These are phyloP conservation scores for Lomentospora prolificans DNA, from an alignment of 2,329 filamentous ascomycete genomes.

Conservation along the genomic window DNA sequence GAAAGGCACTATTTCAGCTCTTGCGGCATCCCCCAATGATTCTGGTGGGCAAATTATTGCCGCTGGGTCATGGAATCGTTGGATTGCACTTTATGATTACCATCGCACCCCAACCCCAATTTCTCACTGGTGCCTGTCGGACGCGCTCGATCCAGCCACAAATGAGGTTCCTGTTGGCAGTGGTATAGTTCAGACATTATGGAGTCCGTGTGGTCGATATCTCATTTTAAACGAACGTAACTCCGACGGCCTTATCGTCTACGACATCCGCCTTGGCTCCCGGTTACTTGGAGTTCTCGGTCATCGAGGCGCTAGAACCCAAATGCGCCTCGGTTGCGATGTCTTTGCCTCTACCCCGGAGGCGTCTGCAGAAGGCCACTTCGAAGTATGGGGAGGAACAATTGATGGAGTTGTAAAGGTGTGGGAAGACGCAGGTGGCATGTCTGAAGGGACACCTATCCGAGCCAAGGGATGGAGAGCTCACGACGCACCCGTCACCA, in stretches of 20 bases:
- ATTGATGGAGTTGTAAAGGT: slow-evolving; percentile 43
- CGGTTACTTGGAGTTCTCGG: slow-evolving; percentile 43
- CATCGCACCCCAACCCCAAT: slow-evolving; percentile 41
- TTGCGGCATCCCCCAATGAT: slow-evolving; percentile 35
- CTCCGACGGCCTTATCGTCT: slow-evolving; percentile 45
- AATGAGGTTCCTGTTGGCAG: slow-evolving; percentile 41
- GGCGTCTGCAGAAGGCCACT: slow-evolving; percentile 26
- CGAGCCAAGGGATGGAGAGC: slow-evolving; percentile 41
- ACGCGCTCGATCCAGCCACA: slow-evolving; percentile 33
- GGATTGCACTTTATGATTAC: slow-evolving; percentile 54
- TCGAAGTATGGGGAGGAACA: slow-evolving; percentile 55
- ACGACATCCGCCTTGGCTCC: slow-evolving; percentile 51
- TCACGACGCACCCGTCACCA: slow-evolving; percentile 37
- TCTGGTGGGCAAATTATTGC: slow-evolving; percentile 35
- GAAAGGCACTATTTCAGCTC: slow-evolving; percentile 49
- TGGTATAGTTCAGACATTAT: slow-evolving; percentile 51
- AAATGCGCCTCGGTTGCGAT: slow-evolving; percentile 42
- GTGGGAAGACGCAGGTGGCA: slow-evolving; percentile 45
- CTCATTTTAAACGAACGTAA: slow-evolving; percentile 52
- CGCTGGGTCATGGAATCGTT: slow-evolving; percentile 55
- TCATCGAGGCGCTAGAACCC: slow-evolving; percentile 17
- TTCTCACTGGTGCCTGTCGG: slow-evolving; percentile 50
- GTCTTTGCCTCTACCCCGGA: slow-evolving; percentile 32
- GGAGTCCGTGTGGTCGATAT: slow-evolving; percentile 56
- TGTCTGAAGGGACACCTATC: slow-evolving; percentile 29